Conservation (phyloP, 2,329 filamentous ascomycete genomes). For the Scedosporium boydii region DNA sequence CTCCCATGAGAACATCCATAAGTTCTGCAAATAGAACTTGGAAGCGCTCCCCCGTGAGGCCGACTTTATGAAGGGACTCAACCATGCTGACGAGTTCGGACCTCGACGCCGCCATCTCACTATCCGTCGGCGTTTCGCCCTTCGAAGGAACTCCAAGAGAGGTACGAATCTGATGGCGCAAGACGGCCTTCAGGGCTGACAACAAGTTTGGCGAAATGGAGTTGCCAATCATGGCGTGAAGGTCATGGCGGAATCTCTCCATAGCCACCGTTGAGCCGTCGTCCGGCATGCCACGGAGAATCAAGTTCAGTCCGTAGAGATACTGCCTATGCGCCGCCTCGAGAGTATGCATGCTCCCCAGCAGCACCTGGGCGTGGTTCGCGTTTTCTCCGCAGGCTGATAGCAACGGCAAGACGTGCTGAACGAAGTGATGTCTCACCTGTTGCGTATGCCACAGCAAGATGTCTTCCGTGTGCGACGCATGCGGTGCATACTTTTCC, state of each 20-base stretch:
- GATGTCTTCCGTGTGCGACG: constrained; percentile 45
- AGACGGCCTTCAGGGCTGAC: constrained; percentile 42
- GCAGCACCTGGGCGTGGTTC: constrained; percentile 33
- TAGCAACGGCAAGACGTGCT: constrained; percentile 48
- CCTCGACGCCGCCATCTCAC: not conserved
- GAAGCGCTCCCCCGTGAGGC: constrained; percentile 58
- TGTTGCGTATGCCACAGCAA: constrained; percentile 52
- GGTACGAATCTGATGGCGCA: constrained; percentile 23
- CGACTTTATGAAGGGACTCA: constrained; percentile 51
- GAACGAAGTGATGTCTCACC: constrained; percentile 50
- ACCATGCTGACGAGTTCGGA: constrained; percentile 44
- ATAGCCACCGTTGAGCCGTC: constrained; percentile 27
- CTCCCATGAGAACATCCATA: constrained; percentile 56
- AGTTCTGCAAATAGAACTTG: constrained; percentile 64
- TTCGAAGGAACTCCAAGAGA: not conserved
- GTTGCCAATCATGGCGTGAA: constrained; percentile 57
- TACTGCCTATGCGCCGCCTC: constrained; percentile 51
- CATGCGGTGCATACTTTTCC: constrained; percentile 32
- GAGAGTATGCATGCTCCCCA: constrained; percentile 46
- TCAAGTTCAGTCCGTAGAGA: constrained; percentile 41
- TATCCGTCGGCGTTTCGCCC: not conserved
- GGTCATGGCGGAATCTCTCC: constrained; percentile 47
- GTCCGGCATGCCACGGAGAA: constrained; percentile 36
- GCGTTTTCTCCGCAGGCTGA: constrained; percentile 27
- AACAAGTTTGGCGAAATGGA: constrained; percentile 46